Base-by-base conservation (phyloP, 768 basidiomycete genomes). In the Imleria badia region DNA sequence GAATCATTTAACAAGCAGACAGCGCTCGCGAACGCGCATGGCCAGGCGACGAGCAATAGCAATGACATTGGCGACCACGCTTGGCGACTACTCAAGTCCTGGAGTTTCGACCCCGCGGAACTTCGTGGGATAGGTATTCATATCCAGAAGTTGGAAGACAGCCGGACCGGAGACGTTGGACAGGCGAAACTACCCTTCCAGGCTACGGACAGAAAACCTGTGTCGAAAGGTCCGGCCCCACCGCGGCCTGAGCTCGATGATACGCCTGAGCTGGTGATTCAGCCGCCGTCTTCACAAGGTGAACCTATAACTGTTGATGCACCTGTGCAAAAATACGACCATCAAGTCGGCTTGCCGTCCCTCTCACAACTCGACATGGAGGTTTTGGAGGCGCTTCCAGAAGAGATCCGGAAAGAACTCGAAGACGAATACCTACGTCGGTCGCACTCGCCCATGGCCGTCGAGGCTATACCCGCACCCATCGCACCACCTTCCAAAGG, bases 91-190 rank as follows among this genome's bases (percentile, higher is more conserved):
- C 76, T 96, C 30, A 77, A 81, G 60, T 79, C 81, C 1, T 85
- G 94, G 68, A 76, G 80, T 35, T 87, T 97, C 46, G 89, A 93
- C 58, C 85, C 94, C 0, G 82, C 76, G 54, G 96, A 98, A 58
- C 74, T 98, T n/a, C 81, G 96, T 20, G 96, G 96, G 1, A 82
- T 98, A 52, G 94, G 91, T 0, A 87, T 98, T 9, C 93, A 95
- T 63, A 82, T 98, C 13, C 86, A 89, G 64, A 98, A 94, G 67
- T 78, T 98, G 6, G 93, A 97, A 70, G 74, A 78, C 8, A 62
- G 67, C 5, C 64, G 66, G 22, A 63, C 59, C 14, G 63, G 67
- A 11, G 75, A 77, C 15, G 60, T 71, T 5, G 86, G 84, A 1
- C 93, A 94, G 65, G 79, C 73, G 3, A 74, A 75, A 13, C 69